Conservation (phyloP, 2,329 filamentous ascomycete species). For the Tolypocladium ophioglossoides region DNA sequence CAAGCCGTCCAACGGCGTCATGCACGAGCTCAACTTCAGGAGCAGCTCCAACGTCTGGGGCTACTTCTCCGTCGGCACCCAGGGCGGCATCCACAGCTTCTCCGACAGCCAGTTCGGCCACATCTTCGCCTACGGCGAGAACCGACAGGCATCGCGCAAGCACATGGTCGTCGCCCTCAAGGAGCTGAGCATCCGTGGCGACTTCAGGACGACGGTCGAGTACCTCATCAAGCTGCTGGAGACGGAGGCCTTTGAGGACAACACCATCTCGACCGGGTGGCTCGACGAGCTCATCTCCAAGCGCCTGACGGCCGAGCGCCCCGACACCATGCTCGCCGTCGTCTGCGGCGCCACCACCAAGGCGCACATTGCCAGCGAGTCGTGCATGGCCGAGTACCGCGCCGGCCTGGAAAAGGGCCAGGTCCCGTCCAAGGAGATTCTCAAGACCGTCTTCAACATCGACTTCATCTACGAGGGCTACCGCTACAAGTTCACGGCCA, state of each 20-base stretch:
- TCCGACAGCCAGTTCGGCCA: constrained; percentile 98
- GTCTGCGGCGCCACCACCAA: constrained; percentile 92
- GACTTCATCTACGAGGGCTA: constrained; percentile 98
- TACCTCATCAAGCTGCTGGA: constrained; percentile 98
- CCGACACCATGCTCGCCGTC: constrained; percentile 87
- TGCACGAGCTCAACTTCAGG: constrained; percentile 98
- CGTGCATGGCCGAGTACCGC: constrained; percentile 77
- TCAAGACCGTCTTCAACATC: constrained; percentile 94
- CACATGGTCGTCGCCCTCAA: constrained; percentile 99
- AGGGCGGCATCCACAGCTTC: constrained; percentile 97
- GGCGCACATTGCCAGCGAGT: constrained; percentile 88
- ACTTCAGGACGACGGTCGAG: constrained; percentile 97
- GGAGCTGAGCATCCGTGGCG: constrained; percentile 97
- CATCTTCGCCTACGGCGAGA: constrained; percentile 98
- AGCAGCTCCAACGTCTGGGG: constrained; percentile 99
- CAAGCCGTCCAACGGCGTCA: constrained; percentile 97
- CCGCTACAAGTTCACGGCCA: constrained; percentile 97
- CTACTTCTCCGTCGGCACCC: constrained; percentile 97
- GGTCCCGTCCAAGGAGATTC: constrained; percentile 88
- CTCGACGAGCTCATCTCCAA: constrained; percentile 97
- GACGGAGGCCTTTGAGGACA: constrained; percentile 95
- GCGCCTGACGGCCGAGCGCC: constrained; percentile 90
- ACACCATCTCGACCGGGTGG: constrained; percentile 99
- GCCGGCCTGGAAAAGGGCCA: constrained; percentile 91
- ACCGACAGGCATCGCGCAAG: constrained; percentile 88